Percentiles rank a stretch among this genome's conserved stretches.
phyloP scores from a whole-genome alignment of 495 filamentous ascomycete species.

The Penicillium egyptiacum region DNA sequence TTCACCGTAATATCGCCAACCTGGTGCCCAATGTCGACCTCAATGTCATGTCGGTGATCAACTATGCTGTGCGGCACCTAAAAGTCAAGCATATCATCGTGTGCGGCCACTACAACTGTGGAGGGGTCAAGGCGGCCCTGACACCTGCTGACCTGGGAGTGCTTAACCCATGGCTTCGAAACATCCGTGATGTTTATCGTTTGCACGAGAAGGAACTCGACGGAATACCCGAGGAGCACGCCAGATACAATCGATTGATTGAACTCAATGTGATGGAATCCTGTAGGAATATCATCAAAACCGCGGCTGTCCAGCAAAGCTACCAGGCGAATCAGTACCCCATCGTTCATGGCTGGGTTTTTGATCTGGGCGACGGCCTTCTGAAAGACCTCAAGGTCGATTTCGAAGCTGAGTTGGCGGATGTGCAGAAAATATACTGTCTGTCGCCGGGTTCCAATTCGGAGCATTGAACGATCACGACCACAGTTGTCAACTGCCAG shows the following conservation, averaged over 20 bases:
- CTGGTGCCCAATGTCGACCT: conserved; percentile 73
- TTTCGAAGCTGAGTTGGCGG: conserved; percentile 29
- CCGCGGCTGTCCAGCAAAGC: conserved; percentile 59
- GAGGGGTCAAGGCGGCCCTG: conserved; percentile 69
- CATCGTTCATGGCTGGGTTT: conserved; percentile 67
- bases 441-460: conserved; percentile 7
- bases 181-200: conserved; percentile 62
- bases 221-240: conserved; percentile 47
- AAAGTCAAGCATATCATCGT: conserved; percentile 79
- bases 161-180: conserved; percentile 76
- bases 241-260: conserved; percentile 54
- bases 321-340: conserved; percentile 61
- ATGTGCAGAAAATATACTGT: conserved; percentile 39
- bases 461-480: neutral
- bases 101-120: conserved; percentile 79
- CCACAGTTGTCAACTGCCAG: neutral
- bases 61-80: conserved; percentile 71
- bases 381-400: conserved; percentile 54
- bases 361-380: conserved; percentile 59
- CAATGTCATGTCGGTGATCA: conserved; percentile 69
- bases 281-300: conserved; percentile 59
- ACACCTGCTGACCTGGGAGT: conserved; percentile 63
- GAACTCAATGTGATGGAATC: conserved; percentile 68
- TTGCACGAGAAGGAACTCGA: conserved; percentile 42
- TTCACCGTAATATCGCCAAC: conserved; percentile 92